Evolutionary conservation across 306 rosid species (phyloP), one percentile per base, ranked within the genome.

Genomic region (Sphenostylis stenocarpa): DNA sequence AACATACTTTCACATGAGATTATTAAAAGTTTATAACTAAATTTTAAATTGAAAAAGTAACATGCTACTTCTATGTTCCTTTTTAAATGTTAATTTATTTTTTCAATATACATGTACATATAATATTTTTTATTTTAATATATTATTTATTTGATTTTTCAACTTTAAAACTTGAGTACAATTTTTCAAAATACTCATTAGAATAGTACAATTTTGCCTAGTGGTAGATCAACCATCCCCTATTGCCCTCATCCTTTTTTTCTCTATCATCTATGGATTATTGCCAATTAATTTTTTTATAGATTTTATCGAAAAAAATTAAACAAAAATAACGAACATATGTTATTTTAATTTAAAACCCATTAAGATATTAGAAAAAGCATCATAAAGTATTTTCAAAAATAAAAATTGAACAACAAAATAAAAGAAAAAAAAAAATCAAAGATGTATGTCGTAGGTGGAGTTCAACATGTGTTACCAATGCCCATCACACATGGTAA

Each of bases 401-500:
- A 8, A 17, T 65, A 65, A 34, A 63, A 62, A 11, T 11, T 64
- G 4, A 34, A n/a, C 0, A 38, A 39, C 38, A 58, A 1, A 31
- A 16, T 0, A 47, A 16, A 49, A 62, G 15, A 26, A 7, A 33
- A 31, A 19, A 34, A 29, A 8, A n/a, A 8, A 63, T 34, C 7
- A 33, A 65, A 36, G 49, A 9, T 64, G 15, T 36, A 64, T 64
- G 31, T 19, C 47, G 49, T 64, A 11, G 70, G 17, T 20, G 51
- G 33, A 19, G 72, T 71, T 57, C 49, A 57, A 85, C 89, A 67
- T 51, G 94, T 80, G 90, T 76, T 82, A 33, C 70, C 81, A 81
- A 88, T 85, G 86, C 52, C 84, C 70, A 70, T 84, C 81, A 67
- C 89, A 80, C 86, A 87, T 85, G 86, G 78, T 39, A 13, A 8